Evolutionary conservation across 1,284 basidiomycete species (phyloP).

Genomic region (Moesziomyces sp.): DNA sequence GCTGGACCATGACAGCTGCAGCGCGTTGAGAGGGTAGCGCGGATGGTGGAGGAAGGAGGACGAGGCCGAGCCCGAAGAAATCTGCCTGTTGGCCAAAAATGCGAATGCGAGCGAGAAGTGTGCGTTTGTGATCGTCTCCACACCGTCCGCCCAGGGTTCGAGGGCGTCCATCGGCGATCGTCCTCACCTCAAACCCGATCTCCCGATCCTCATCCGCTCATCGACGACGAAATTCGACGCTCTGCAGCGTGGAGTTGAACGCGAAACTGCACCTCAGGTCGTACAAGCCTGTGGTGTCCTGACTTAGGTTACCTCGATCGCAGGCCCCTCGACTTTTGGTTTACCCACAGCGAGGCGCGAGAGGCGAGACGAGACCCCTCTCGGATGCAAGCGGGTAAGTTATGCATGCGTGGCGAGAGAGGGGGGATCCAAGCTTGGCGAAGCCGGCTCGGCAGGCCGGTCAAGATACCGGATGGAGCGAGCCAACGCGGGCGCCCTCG

Average conservation of each 20-base stretch:
- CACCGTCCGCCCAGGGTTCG: background rate
- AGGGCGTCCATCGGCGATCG: slow-evolving; percentile 5
- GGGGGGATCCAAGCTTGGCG: too few species aligned
- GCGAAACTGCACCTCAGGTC: background rate
- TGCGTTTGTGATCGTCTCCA: slow-evolving; percentile 31
- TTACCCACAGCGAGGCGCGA: background rate
- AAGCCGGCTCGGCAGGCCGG: too few species aligned
- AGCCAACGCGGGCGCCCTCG: too few species aligned
- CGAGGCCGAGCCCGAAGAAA: slow-evolving; percentile 19
- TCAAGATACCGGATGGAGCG: too few species aligned
- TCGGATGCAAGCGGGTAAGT: background rate
- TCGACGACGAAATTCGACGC: slow-evolving; percentile 7
- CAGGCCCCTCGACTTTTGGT: background rate
- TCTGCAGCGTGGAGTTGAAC: slow-evolving; percentile 33
- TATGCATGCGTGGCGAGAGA: background rate
- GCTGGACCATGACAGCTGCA: background rate
- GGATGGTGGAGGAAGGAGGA: background rate
- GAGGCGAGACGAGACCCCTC: background rate
- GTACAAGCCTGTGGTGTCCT: too few species aligned
- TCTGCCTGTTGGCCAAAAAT: slow-evolving; percentile 2
- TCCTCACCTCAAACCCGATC: slow-evolving; percentile 4
- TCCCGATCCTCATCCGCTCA: background rate
- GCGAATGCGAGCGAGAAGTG: slow-evolving; percentile 1
- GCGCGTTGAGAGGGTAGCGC: background rate
- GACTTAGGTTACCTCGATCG: background rate